Percentiles rank a stretch among this genome's conserved stretches.
Conservation (phyloP, 768 basidiomycete genomes). For the Amanita polypyramis region DNA sequence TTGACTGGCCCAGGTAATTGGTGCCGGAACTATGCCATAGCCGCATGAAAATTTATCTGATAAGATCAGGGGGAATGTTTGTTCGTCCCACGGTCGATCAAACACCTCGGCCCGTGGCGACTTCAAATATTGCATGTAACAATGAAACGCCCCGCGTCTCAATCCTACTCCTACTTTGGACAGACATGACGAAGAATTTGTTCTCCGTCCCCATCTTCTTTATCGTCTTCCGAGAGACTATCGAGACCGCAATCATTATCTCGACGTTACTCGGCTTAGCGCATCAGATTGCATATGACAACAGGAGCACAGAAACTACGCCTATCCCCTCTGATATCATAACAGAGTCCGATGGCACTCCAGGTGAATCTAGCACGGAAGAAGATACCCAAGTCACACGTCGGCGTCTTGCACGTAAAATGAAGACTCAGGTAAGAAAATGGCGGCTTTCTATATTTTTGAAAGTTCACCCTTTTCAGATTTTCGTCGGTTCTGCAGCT, state of each 20-base stretch:
- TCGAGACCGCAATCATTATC: conserved; percentile 88
- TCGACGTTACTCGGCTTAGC: conserved; percentile 86
- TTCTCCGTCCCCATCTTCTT: conserved; percentile 94
- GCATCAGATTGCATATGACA: conserved; percentile 64
- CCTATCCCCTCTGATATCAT: conserved; percentile 6
- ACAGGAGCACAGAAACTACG: conserved; percentile 14
- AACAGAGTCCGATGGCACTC: conserved; percentile 15
- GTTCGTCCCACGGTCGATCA: conserved; percentile 7
- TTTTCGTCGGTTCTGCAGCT: conserved; percentile 60
- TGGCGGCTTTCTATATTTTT: neutral
- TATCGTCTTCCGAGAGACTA: conserved; percentile 91
- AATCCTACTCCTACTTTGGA: conserved; percentile 1
- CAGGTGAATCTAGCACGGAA: neutral
- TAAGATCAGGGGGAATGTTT: conserved; percentile 7
- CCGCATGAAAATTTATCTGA: conserved; percentile 7
- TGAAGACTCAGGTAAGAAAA: conserved; percentile 50
- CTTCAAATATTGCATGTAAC: too few relatives aligned
- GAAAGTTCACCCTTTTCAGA: conserved; percentile 28
- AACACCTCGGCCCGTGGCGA: too few relatives aligned
- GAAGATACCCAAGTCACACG: neutral
- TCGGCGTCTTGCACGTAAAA: conserved; percentile 47
- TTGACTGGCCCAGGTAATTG: neutral
- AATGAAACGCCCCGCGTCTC: too few relatives aligned
- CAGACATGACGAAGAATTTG: conserved; percentile 55
- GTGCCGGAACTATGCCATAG: neutral